Evolutionary conservation across 202 grass and related monocot species (phyloP), one percentile per base, ranked within the genome.

Genomic region (Brachypodium distachyon): DNA sequence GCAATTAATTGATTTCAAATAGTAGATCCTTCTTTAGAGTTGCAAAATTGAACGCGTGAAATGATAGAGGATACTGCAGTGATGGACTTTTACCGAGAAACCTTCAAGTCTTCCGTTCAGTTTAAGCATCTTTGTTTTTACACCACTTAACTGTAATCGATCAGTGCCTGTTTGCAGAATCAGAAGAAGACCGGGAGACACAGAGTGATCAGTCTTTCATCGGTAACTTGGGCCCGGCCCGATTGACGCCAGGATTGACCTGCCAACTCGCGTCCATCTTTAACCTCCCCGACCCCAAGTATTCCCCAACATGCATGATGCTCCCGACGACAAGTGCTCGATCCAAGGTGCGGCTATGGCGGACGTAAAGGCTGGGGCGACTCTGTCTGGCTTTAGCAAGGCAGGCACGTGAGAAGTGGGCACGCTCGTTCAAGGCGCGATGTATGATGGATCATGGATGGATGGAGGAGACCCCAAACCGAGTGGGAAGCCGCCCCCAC

Each of bases 381-480:
- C 29, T 25, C 56, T 47, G 73, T 43, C 71, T 34, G 69, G 54
- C 53, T 40, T 79, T 77, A 40, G 48, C 64, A 29, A 49, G 66
- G 84, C 57, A 70, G 31, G 39, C 66, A 87, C 79, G 77, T 87
- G 79, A 57, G 65, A 46, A 57, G 56, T 64, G 78, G 64, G 72
- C 78, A 29, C 62, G 13, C 36, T 33, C 22, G 19, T 41, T 12
- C 22, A 25, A 25, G 12, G 52, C 56, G 23, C 48, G 49, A 19
- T 39, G 14, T 48, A n/a, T 29, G 49, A 73, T 57, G 71, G n/a
- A n/a, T n/a, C n/a, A n/a, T n/a, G n/a, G n/a, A n/a, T n/a, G n/a
- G n/a, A n/a, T n/a, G n/a, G 37, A 58, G 74, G 59, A 32, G 26
- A 12, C 37, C 18, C 38, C 26, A 31, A 38, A 22, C 65, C 32